Conservation (phyloP, 169 alveolate species). For the Plasmodium chabaudi region DNA sequence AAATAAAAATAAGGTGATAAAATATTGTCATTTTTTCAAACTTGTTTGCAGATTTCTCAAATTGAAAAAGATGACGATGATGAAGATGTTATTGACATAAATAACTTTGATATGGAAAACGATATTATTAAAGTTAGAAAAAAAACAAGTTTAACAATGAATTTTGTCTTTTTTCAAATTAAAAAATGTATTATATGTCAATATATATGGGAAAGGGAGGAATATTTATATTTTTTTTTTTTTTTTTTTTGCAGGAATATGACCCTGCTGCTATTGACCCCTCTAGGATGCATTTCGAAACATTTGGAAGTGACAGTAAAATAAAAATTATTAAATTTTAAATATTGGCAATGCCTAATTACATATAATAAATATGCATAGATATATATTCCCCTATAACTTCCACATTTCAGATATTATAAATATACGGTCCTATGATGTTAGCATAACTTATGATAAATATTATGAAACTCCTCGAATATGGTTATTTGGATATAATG, state of each 20-base stretch:
- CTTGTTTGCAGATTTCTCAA: not conserved
- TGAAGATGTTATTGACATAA: conserved; percentile 65
- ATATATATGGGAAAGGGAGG: not conserved
- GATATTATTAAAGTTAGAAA: conserved; percentile 42
- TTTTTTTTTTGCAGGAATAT: conserved; percentile 44
- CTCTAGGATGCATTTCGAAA: conserved; percentile 24
- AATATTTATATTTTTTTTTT: conserved; percentile 8
- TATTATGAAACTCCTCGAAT: conserved; percentile 90
- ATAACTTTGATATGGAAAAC: conserved; percentile 36
- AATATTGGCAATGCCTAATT: not conserved
- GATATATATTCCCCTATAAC: not conserved
- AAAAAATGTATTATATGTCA: conserved; percentile 1
- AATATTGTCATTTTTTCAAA: not conserved
- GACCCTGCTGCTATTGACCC: conserved; percentile 66
- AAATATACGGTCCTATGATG: conserved; percentile 79
- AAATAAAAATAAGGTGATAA: conserved; percentile 20
- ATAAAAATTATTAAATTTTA: conserved; percentile 30
- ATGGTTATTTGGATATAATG: conserved; percentile 91
- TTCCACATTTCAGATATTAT: conserved; percentile 14
- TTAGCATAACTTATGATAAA: conserved; percentile 81
- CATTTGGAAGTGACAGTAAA: conserved; percentile 18
- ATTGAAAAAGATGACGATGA: conserved; percentile 15
- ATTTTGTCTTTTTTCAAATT: not conserved
- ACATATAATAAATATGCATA: conserved; percentile 3
- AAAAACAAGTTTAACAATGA: not conserved